Percentiles rank a stretch among this genome's conserved stretches.
Conservation (phyloP, 805 yeast genomes). For the Zygoascus ofunaensis region DNA sequence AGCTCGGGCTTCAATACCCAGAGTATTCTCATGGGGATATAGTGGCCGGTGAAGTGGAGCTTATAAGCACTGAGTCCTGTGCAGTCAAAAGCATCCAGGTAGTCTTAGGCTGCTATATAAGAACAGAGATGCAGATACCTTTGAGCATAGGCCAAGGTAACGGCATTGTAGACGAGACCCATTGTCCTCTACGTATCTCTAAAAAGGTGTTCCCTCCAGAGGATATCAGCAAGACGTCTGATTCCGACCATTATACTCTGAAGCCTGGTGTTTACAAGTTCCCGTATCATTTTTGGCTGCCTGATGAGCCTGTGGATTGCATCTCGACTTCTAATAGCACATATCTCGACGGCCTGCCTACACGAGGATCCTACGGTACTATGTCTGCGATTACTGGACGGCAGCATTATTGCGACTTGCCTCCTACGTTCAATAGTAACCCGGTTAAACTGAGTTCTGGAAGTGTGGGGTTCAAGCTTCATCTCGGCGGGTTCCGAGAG, state of each 20-base stretch:
- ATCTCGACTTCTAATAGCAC: background rate
- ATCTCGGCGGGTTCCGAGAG: constrained; percentile 1
- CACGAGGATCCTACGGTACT: background rate
- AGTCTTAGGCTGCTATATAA: background rate
- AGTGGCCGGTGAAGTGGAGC: constrained; percentile 4
- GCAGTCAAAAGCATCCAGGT: constrained; percentile 1
- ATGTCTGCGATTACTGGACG: background rate
- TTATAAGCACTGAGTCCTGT: background rate
- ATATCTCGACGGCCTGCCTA: background rate
- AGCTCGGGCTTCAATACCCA: background rate
- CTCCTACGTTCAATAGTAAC: background rate
- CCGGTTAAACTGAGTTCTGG: background rate
- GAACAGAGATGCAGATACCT: constrained; percentile 2
- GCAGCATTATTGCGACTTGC: background rate
- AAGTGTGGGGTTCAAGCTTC: constrained; percentile 1
- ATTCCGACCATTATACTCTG: background rate
- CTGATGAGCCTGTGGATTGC: constrained; percentile 1
- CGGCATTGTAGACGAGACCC: constrained; percentile 1
- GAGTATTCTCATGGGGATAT: constrained; percentile 2
- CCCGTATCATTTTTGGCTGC: background rate
- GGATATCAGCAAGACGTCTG: background rate
- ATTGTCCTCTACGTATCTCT: background rate
- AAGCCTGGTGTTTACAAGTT: background rate
- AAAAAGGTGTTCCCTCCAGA: constrained; percentile 1
- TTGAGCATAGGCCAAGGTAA: constrained; percentile 4